Evolutionary conservation across 2,329 filamentous ascomycete species (phyloP).

Genomic region (Calonectria multiphialidica): DNA sequence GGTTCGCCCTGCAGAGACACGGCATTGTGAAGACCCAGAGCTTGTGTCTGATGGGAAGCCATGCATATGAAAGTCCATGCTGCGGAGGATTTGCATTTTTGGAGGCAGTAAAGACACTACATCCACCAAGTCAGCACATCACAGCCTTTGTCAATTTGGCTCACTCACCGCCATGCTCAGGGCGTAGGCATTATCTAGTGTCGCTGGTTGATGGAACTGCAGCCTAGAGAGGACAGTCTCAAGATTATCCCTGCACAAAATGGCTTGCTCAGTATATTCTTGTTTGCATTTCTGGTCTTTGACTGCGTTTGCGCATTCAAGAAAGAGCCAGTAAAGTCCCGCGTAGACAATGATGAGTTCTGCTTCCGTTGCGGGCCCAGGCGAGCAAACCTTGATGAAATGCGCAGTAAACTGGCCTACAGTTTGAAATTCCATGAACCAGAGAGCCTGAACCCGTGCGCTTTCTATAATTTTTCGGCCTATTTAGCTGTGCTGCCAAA

Average conservation of each 20-base stretch:
- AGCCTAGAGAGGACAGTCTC: constrained; percentile 38
- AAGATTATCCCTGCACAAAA: constrained; percentile 33
- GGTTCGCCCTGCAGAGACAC: constrained; percentile 22
- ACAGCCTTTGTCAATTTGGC: too few relatives aligned
- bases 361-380: constrained; percentile 26
- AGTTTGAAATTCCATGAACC: constrained; percentile 27
- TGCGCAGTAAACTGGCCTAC: constrained; percentile 32
- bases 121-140: background rate
- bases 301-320: constrained; percentile 29
- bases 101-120: constrained; percentile 31
- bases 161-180: constrained; percentile 35
- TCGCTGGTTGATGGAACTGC: constrained; percentile 32
- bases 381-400: constrained; percentile 37
- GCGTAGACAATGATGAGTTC: constrained; percentile 37
- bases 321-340: constrained; percentile 37
- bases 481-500: background rate
- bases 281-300: constrained; percentile 12
- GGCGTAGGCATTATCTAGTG: constrained; percentile 30
- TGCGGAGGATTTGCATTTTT: constrained; percentile 32
- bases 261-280: constrained; percentile 28
- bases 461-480: background rate
- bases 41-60: constrained; percentile 34
- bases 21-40: constrained; percentile 36
- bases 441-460: constrained; percentile 22
- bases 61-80: constrained; percentile 39